phyloP scores from a whole-genome alignment of 176 grass and related monocot species.

The Triticum monococcum region DNA sequence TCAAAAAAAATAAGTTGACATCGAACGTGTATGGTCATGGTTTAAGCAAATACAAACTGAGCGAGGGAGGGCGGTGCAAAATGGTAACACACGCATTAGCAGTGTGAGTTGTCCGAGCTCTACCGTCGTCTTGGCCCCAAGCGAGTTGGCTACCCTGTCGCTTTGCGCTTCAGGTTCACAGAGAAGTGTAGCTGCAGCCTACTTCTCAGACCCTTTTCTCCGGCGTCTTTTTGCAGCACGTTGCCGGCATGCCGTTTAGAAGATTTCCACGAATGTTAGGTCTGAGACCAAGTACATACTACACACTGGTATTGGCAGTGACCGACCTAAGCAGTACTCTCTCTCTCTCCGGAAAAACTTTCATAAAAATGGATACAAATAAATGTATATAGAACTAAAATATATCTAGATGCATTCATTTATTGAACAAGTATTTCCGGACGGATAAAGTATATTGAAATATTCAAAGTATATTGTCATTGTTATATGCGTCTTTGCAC shows the following conservation, averaged over 20 bases:
- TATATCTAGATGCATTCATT: no score
- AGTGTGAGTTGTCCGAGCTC: background rate
- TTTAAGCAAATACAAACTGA: background rate
- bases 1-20: no score
- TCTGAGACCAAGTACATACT: background rate
- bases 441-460: no score
- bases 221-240: background rate
- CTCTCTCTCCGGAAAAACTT: no score
- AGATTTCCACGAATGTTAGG: background rate
- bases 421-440: no score
- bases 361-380: no score
- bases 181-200: conserved; percentile 8
- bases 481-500: no score
- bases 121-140: background rate
- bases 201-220: background rate
- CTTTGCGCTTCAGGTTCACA: background rate
- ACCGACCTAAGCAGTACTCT: no score
- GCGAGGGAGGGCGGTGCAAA: background rate
- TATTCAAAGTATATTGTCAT: no score
- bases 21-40: no score
- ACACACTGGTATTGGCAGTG: no score
- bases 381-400: no score
- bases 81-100: background rate
- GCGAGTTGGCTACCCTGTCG: background rate
- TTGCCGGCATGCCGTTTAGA: background rate